Evolutionary conservation across 805 yeast genomes (phyloP), one percentile per base, ranked within the genome.

Genomic region (Saturnispora mendoncae): DNA sequence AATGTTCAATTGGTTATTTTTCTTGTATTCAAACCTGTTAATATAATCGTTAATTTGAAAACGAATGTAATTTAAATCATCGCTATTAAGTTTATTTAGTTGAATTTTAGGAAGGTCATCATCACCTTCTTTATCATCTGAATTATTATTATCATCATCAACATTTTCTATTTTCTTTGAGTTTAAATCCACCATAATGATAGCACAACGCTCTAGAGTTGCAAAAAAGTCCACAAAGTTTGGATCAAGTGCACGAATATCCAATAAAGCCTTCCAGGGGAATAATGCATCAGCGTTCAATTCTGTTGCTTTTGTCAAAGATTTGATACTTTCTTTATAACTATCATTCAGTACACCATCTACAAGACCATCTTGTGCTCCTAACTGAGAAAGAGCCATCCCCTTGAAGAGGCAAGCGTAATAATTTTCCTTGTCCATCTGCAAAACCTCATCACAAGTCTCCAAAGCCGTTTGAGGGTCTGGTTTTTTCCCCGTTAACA

Each of bases 191-290:
- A 64, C 39, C 36, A 73, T 56, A 1, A 68, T 49, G 21, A 65
- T 60, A 19, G 76, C 62, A 45, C 71, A 69, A 4, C 64, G 60
- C 2, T 72, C 66, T 41, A 74, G 54, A 5, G 72, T 65, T 0
- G 57, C 51, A 51, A 81, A 79, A 56, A 72, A 78, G 2, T 58
- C 42, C 4, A 56, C 51, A 47, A 62, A 64, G 41, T 74, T 69
- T 3, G 64, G 55, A 7, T 51, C 49, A 10, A 59, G 51, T 41
- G 62, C 60, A 9, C 62, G 66, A 0, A 76, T 57, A 36, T 74
- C 70, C 44, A 77, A 61, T 45, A 80, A 67, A 1, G 97, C 97
- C 53, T 84, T 85, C 94, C 92, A 88, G 0, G 87, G 94, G 20
- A 73, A 57, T 2, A 76, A 48, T 38, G 79, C 74, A 2, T 65